Evolutionary conservation across 1,284 basidiomycete species (phyloP).

Genomic region (Inonotus obliquus): DNA sequence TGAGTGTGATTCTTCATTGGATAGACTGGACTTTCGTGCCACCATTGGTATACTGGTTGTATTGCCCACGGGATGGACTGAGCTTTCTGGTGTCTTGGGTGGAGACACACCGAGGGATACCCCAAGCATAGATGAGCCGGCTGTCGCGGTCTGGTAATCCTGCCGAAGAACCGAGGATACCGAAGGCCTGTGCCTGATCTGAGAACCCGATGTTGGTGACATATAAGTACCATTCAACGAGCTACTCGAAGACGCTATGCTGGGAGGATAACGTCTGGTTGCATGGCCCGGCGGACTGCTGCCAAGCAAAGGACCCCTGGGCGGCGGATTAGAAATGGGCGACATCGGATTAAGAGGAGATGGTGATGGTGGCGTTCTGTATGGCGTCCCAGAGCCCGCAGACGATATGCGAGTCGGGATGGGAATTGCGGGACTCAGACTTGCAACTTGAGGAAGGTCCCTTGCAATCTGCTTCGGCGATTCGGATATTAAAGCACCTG

Average conservation of each 20-base stretch:
- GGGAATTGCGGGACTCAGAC: background rate
- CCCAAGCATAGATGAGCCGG: background rate
- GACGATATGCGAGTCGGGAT: background rate
- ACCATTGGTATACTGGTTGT: too few relatives aligned
- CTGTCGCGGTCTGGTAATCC: background rate
- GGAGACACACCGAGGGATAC: background rate
- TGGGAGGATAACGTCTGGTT: background rate
- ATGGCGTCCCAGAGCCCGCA: background rate
- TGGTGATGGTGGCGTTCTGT: background rate
- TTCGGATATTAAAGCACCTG: slow-evolving; percentile 1
- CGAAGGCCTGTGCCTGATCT: background rate
- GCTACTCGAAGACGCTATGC: slow-evolving; percentile 1
- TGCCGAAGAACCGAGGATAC: background rate
- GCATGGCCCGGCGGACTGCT: background rate
- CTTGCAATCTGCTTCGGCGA: slow-evolving; percentile 2
- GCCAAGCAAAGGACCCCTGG: background rate
- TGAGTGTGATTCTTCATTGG: too few relatives aligned
- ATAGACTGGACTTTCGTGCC: too few relatives aligned
- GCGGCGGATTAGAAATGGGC: background rate
- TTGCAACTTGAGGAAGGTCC: background rate
- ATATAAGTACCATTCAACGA: background rate
- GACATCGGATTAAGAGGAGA: background rate
- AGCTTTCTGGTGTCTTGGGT: background rate
- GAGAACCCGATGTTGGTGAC: background rate
- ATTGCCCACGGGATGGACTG: background rate